Evolutionary conservation across 192 early-diverging fungal genomes (phyloP), one percentile per base, ranked within the genome.

Genomic region (Spizellomyces sp.): DNA sequence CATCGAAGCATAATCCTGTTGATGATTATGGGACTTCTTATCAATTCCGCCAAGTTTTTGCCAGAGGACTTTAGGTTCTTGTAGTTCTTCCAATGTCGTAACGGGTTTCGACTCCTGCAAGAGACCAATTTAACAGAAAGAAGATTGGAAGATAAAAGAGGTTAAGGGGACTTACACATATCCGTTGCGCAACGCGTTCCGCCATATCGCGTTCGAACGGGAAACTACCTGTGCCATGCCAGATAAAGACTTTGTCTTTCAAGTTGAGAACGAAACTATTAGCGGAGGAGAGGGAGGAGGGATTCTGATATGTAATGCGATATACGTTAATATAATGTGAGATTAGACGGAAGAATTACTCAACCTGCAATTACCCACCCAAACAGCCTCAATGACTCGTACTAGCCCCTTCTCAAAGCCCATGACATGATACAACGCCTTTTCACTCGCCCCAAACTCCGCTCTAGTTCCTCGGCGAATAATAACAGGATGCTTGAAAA

Each of bases 211-310:
- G 9, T 54, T 75, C 71, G 55, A 66, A 74, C 36, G 57, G 22
- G 62, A 59, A 65, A 8, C 74, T 69, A 6, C 78, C 78, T 58
- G 47, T 41, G 6, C 79, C 79, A 59, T 74, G 58, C 79, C 79
- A 80, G 21, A 79, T 48, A 45, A 70, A 66, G 5, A 48, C 62
- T 22, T 52, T 21, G 45, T 70, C 72, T 43, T 79, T 62, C 3
- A 45, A 45, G 8, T 50, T 42, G 17, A 65, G 48, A 14, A 80
- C 61, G 21, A 80, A 73, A 12, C 71, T 70, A 41, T 67, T 59
- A 9, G 43, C 60, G 10, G 75, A 67, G 36, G 47, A 65, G 42
- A 80, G 57, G 50, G 50, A 54, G 14, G 50, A 54, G 17, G 50
- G 12, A 54, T 54, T 54, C 50, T 54, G 50, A 19, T 2, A 19